phyloP scores from a whole-genome alignment of 2,329 filamentous ascomycete genomes.

The Fusarium ramigenum region DNA sequence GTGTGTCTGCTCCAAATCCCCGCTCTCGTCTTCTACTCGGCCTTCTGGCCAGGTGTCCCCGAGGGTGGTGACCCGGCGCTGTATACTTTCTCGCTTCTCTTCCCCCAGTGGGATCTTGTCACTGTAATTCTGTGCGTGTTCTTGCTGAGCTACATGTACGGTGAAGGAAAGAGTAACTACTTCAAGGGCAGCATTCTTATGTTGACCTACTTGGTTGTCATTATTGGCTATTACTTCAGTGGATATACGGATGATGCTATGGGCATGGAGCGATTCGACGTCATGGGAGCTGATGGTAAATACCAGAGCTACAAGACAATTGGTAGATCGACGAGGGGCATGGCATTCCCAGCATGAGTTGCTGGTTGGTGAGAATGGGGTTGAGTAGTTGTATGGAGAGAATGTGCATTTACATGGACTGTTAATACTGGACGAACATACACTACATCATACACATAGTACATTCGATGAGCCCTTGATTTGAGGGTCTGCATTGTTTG shows the following conservation, averaged over 20 bases:
- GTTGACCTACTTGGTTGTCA: slow-evolving; percentile 89
- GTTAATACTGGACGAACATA: slow-evolving; percentile 34
- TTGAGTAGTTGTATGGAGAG: background rate
- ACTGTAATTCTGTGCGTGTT: slow-evolving; percentile 97
- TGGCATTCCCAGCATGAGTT: slow-evolving; percentile 40
- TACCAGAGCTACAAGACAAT: slow-evolving; percentile 65
- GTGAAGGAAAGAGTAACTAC: slow-evolving; percentile 99
- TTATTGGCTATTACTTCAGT: slow-evolving; percentile 91
- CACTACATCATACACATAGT: slow-evolving; percentile 16
- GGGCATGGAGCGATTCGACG: slow-evolving; percentile 62
- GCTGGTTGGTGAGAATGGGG: background rate
- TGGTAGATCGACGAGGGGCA: slow-evolving; percentile 54
- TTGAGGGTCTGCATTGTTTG: slow-evolving; percentile 11
- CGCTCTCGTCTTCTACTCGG: slow-evolving; percentile 90
- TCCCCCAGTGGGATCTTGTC: slow-evolving; percentile 99
- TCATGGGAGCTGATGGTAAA: slow-evolving; percentile 59
- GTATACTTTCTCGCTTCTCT: slow-evolving; percentile 86
- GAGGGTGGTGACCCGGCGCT: slow-evolving; percentile 53
- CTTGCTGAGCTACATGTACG: slow-evolving; percentile 95
- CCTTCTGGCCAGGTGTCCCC: slow-evolving; percentile 67
- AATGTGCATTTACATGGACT: slow-evolving; percentile 7
- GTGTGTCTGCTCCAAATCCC: slow-evolving; percentile 96
- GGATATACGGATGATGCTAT: slow-evolving; percentile 59
- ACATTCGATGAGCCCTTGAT: slow-evolving; percentile 8
- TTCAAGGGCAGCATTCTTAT: slow-evolving; percentile 98